A percentile compares a stretch with the other conserved stretches of the same genome.
phyloP scores from a whole-genome alignment of 2,329 filamentous ascomycete genomes.

The Pseudocercospora pini-densiflorae region DNA sequence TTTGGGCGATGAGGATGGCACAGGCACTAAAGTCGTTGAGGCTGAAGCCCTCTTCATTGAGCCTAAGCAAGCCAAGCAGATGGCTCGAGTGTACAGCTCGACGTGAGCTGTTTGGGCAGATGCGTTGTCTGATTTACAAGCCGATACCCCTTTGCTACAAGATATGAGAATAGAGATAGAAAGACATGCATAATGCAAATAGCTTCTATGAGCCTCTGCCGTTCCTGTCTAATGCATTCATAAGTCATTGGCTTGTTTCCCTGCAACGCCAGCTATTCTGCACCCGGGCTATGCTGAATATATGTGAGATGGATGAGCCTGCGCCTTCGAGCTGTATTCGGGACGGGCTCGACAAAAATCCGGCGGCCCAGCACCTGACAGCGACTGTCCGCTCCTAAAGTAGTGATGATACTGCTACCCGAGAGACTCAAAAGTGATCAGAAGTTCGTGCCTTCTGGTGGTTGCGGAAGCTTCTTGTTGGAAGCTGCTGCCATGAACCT shows the following conservation, averaged over 20 bases:
- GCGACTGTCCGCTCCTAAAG: background rate
- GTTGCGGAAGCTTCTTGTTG: slow-evolving; percentile 96
- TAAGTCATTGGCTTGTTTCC: slow-evolving; percentile 3
- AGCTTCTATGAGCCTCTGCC: slow-evolving; percentile 6
- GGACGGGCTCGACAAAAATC: background rate
- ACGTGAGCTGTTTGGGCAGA: slow-evolving; percentile 7
- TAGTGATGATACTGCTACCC: background rate
- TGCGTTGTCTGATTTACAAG: background rate
- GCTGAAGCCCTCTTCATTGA: slow-evolving; percentile 88
- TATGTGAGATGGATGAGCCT: background rate
- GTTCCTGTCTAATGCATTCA: slow-evolving; percentile 12
- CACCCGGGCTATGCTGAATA: slow-evolving; percentile 23
- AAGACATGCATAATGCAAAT: background rate
- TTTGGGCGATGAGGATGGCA: slow-evolving; percentile 59
- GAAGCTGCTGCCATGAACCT: slow-evolving; percentile 91
- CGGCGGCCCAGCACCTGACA: background rate
- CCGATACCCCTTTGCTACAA: slow-evolving; percentile 2
- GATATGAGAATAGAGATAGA: slow-evolving; percentile 12
- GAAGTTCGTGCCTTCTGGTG: slow-evolving; percentile 76
- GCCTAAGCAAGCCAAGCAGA: slow-evolving; percentile 74
- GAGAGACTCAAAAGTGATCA: slow-evolving; percentile 19
- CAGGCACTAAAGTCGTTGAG: slow-evolving; percentile 72
- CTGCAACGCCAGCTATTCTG: slow-evolving; percentile 11
- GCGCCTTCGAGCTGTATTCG: background rate
- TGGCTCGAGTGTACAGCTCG: slow-evolving; percentile 40